These are phyloP conservation scores for Knoxia roxburghii DNA, from an alignment of 257 asterid genomes.

Conservation along the genomic window DNA sequence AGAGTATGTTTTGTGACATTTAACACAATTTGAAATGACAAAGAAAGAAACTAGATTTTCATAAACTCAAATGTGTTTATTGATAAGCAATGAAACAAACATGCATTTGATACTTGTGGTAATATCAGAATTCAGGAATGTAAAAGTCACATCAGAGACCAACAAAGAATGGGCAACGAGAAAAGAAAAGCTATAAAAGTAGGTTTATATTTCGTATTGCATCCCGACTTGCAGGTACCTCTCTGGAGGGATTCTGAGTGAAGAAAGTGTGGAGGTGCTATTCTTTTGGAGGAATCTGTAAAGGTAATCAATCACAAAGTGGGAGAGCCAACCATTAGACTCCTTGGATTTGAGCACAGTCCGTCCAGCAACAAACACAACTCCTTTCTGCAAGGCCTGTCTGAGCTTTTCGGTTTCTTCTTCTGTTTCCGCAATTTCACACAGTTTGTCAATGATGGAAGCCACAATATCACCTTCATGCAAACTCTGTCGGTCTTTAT, in stretches of 20 bases:
- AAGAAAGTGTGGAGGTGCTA: not conserved
- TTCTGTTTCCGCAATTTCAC: not conserved
- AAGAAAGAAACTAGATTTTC: no score
- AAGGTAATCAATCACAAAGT: not conserved
- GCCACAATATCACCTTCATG: not conserved
- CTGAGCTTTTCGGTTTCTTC: not conserved
- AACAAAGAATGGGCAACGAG: no score
- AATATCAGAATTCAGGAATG: no score
- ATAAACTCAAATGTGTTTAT: no score
- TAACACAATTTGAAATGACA: no score
- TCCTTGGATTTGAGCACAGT: constrained; percentile 11
- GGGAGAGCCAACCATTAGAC: constrained; percentile 8
- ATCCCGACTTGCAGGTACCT: constrained; percentile 12
- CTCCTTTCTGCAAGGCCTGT: not conserved
- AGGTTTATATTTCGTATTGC: constrained; percentile 11
- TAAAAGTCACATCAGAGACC: no score
- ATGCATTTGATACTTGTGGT: no score
- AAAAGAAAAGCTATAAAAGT: no score
- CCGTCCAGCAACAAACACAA: constrained; percentile 6
- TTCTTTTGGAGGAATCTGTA: constrained; percentile 15
- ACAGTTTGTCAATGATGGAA: not conserved
- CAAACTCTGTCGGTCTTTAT: not conserved
- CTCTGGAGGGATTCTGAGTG: constrained; percentile 8
- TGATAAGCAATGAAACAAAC: no score
- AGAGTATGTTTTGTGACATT: no score